Evolutionary conservation across 306 rosid species (phyloP).

Genomic region (Vigna unguiculata): DNA sequence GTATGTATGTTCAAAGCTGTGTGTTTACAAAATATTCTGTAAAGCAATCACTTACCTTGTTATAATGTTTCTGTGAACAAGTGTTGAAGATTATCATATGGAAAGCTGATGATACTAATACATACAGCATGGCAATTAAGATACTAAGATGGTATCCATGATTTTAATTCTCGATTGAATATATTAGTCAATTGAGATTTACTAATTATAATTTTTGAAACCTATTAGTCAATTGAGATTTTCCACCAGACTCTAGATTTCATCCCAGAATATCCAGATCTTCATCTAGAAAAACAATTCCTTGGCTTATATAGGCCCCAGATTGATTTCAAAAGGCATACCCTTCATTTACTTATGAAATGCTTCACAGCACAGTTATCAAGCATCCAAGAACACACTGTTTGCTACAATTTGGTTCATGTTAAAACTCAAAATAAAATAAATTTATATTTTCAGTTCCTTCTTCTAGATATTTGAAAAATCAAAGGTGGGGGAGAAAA

Average conservation of each 20-base stretch:
- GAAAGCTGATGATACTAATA: not conserved
- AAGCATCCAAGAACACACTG: slow-evolving; percentile 13
- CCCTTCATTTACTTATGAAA: not conserved
- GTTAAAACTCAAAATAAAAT: not conserved
- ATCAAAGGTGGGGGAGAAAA: not conserved
- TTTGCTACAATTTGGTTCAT: not conserved
- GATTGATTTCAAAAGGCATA: not conserved
- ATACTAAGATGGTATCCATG: not conserved
- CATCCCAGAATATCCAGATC: slow-evolving; percentile 2
- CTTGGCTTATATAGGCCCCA: not conserved
- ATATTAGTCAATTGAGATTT: not conserved
- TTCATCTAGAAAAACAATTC: not conserved
- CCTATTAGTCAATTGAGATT: slow-evolving; percentile 10
- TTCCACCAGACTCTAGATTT: slow-evolving; percentile 5
- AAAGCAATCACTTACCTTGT: not conserved
- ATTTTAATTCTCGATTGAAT: slow-evolving; percentile 8
- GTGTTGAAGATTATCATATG: slow-evolving; percentile 13
- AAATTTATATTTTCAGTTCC: not conserved
- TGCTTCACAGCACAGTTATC: slow-evolving; percentile 11
- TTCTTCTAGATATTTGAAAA: not conserved
- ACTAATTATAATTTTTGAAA: not conserved
- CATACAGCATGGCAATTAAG: not conserved
- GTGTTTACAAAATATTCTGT: not conserved
- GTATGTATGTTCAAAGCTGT: not conserved
- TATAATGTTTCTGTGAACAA: not conserved